Percentiles rank a stretch among this genome's conserved stretches.
Conservation (phyloP, 495 filamentous ascomycete species). For the Monascus purpureus region DNA sequence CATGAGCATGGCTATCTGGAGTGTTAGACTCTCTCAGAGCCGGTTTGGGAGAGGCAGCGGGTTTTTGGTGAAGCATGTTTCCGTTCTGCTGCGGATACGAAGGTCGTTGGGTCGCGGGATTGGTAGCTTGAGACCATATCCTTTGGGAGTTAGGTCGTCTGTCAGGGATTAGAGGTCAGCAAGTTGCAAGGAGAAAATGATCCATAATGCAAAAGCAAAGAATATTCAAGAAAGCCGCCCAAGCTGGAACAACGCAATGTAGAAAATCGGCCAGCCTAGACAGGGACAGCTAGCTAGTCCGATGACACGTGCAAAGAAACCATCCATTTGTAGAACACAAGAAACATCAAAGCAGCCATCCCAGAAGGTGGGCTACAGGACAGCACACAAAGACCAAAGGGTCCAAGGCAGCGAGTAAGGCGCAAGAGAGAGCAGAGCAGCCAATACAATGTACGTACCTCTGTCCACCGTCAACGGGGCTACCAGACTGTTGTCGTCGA, state of each 20-base stretch:
- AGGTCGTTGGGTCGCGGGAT: slow-evolving; percentile 49
- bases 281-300: too few relatives aligned
- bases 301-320: slow-evolving; percentile 8
- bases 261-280: too few relatives aligned
- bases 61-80: slow-evolving; percentile 28
- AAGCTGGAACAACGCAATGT: background rate
- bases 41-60: slow-evolving; percentile 25
- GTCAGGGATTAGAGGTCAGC: slow-evolving; percentile 8
- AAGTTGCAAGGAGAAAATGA: slow-evolving; percentile 1
- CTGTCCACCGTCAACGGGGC: slow-evolving; percentile 38
- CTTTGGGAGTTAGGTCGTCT: slow-evolving; percentile 42
- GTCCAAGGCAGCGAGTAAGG: slow-evolving; percentile 2
- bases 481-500: slow-evolving; percentile 40
- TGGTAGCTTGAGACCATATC: slow-evolving; percentile 49
- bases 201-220: slow-evolving; percentile 1
- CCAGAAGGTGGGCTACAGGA: too few relatives aligned
- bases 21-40: slow-evolving; percentile 38
- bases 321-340: background rate
- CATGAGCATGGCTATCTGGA: slow-evolving; percentile 49
- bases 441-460: slow-evolving; percentile 36
- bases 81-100: slow-evolving; percentile 40
- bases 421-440: slow-evolving; percentile 4
- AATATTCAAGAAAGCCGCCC: slow-evolving; percentile 3
- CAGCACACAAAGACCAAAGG: slow-evolving; percentile 2
- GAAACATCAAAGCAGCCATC: background rate